These are phyloP conservation scores for Fonsecaea multimorphosa DNA, from an alignment of 2,329 filamentous ascomycete genomes.

Conservation along the genomic window DNA sequence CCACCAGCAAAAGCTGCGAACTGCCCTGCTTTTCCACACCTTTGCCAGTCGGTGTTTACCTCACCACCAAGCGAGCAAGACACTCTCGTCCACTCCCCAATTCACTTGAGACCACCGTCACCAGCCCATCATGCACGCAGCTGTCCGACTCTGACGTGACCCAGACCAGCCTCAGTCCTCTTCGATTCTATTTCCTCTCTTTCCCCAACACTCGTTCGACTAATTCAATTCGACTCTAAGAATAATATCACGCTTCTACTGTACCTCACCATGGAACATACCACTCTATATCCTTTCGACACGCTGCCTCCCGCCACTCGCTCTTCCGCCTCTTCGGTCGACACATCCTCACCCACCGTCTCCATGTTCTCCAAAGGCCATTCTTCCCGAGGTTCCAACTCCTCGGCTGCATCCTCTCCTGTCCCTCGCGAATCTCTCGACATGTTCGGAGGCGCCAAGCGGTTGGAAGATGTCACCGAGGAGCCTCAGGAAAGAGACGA, in stretches of 20 bases:
- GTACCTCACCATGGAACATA: conserved; percentile 27
- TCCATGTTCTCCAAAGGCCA: conserved; percentile 38
- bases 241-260: conserved; percentile 21
- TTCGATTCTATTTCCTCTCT: conserved; percentile 25
- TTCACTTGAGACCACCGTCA: conserved; percentile 11
- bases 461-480: conserved; percentile 82
- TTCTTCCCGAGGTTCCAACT: conserved; percentile 37
- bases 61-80: conserved; percentile 7
- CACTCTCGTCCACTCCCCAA: not conserved
- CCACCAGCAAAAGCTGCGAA: not conserved
- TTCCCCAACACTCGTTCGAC: conserved; percentile 27
- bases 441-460: conserved; percentile 61
- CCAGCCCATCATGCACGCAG: conserved; percentile 30
- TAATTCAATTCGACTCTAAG: conserved; percentile 3
- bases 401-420: conserved; percentile 69
- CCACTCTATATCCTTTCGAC: conserved; percentile 13
- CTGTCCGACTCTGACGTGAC: conserved; percentile 33
- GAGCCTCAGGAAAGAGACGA: conserved; percentile 55
- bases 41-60: not conserved
- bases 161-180: conserved; percentile 13
- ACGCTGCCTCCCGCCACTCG: conserved; percentile 19
- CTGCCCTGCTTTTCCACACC: not conserved
- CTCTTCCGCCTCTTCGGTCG: conserved; percentile 29
- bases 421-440: conserved; percentile 56
- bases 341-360: conserved; percentile 32